phyloP scores from a whole-genome alignment of 108 stramenopile genomes.

The Skeletonema potamos region DNA sequence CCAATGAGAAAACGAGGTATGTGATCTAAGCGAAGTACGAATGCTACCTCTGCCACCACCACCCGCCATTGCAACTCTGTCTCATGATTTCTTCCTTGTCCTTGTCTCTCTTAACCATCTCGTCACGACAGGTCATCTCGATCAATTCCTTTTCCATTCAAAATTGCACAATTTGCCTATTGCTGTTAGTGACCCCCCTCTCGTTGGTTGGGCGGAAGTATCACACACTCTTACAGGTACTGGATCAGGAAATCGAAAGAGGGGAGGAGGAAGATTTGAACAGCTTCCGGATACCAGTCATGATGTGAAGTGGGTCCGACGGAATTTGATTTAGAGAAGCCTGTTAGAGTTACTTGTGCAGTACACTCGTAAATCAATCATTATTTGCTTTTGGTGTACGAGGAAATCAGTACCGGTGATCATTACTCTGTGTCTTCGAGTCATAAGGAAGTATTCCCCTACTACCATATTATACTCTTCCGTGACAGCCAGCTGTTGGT shows the following conservation, averaged over 20 bases:
- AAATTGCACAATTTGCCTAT: constrained; percentile 13
- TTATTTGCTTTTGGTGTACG: too few relatives aligned
- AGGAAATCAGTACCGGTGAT: too few relatives aligned
- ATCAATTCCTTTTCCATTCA: constrained; percentile 42
- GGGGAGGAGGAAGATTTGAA: constrained; percentile 23
- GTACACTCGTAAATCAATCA: too few relatives aligned
- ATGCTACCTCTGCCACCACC: not conserved
- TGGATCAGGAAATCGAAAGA: constrained; percentile 21
- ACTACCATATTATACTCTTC: too few relatives aligned
- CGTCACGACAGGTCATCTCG: constrained; percentile 15
- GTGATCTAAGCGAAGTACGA: not conserved
- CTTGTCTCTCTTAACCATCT: not conserved
- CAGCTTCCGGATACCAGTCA: constrained; percentile 10
- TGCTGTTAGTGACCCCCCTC: constrained; percentile 29
- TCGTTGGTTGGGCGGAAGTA: constrained; percentile 41
- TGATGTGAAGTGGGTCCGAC: constrained; percentile 20
- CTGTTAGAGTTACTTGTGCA: too few relatives aligned
- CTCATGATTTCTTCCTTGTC: not conserved
- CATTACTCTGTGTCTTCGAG: too few relatives aligned
- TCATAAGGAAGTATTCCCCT: too few relatives aligned
- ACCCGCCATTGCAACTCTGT: not conserved
- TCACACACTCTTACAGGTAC: constrained; percentile 24
- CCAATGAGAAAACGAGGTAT: constrained; percentile 20
- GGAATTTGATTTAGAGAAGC: not conserved
- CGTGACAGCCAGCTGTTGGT: too few relatives aligned